Evolutionary conservation across 2,329 filamentous ascomycete genomes (phyloP), one percentile per base, ranked within the genome.

Genomic region (Sclerotinia trifoliorum): DNA sequence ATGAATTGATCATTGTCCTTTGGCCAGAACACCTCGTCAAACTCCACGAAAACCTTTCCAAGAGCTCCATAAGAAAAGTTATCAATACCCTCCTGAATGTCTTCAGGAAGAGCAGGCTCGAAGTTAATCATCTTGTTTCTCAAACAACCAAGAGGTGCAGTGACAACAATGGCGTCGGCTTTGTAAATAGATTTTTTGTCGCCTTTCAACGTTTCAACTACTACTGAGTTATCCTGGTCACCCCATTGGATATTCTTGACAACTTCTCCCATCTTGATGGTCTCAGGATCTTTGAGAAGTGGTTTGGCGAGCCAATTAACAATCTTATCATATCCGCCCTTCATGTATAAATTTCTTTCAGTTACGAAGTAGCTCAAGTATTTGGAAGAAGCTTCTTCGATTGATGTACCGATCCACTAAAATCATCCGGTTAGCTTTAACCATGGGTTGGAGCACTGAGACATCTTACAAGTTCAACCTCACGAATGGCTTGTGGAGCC

Each of bases 1-100:
- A 81, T 79, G 71, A 81, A 81, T 69, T 81, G 80, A 73, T 81
- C 80, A 70, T 81, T 80, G 65, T 81, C 80, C 68, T 81, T 81
- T 39, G 79, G 76, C 80, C 80, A 81, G 73, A 81, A 81, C 42
- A 81, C 78, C 48, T 81, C 79, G 55, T 74, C 74, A 65, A 81
- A 81, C 66, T 81, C 79, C 67, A 81, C 79, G 68, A 81, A 81
- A 29, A 81, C 76, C 69, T 81, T 81, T 60, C 80, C 80, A 39
- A 81, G 75, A 39, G 80, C 80, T 13, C 79, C 80, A 70, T 81
- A 81, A 68, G 78, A 78, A 71, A 79, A 78, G 55, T 73, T 74
- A n/a, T 76, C 71, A 29, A 81, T 73, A 7, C 78, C 80, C 21
- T 73, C 68, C 63, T 79, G 74, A 65, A 80, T 77, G 32, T 79